Evolutionary conservation across 75 land plant genomes (phyloP).

Genomic region (Pinus taeda): DNA sequence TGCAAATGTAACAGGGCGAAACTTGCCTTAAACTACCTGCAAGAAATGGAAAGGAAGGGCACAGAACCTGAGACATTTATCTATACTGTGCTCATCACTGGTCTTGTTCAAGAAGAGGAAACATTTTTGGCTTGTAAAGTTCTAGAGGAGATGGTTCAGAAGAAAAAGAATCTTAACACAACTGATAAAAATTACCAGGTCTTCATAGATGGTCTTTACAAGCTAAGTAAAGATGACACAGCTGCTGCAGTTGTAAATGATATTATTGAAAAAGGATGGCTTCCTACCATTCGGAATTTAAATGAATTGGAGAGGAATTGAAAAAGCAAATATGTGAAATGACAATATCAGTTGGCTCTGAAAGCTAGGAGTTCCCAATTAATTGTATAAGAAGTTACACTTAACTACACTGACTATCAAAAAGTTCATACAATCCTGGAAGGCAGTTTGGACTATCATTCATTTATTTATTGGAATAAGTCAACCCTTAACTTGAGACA

Average conservation of each 20-base stretch:
- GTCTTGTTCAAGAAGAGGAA: slow-evolving; percentile 27
- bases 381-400: background rate
- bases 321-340: slow-evolving; percentile 6
- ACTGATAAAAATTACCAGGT: slow-evolving; percentile 19
- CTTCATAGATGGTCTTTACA: slow-evolving; percentile 16
- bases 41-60: slow-evolving; percentile 32
- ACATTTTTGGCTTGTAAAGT: slow-evolving; percentile 26
- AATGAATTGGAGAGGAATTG: background rate
- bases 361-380: background rate
- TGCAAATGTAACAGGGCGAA: slow-evolving; percentile 57
- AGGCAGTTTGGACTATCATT: background rate
- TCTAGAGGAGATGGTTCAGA: slow-evolving; percentile 30
- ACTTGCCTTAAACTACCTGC: slow-evolving; percentile 26
- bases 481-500: background rate
- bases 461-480: background rate
- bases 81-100: slow-evolving; percentile 29
- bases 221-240: slow-evolving; percentile 23
- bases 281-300: slow-evolving; percentile 20
- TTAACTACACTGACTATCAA: background rate
- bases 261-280: slow-evolving; percentile 28
- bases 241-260: slow-evolving; percentile 14
- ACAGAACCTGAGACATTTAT: slow-evolving; percentile 26
- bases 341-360: background rate
- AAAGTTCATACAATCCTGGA: background rate
- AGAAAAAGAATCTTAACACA: slow-evolving; percentile 13